A percentile compares a stretch with the other conserved stretches of the same genome.
Conservation (phyloP, 371 early-diverging fungal species). For the Conidiobolus coronatus region DNA sequence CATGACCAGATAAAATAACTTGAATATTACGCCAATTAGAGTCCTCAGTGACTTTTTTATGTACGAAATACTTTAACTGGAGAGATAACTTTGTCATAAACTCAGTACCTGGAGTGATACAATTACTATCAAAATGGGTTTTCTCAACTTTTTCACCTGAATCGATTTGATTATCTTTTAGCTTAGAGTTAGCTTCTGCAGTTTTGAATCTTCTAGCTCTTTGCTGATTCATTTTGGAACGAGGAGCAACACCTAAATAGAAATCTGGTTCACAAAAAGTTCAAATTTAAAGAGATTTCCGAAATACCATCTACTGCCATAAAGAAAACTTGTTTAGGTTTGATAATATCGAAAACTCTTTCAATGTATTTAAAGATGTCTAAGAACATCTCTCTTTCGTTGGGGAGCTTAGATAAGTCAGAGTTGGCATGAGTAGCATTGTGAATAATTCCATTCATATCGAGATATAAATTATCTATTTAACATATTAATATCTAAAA, state of each 20-base stretch:
- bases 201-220: slow-evolving; percentile 90
- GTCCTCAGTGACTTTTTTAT: slow-evolving; percentile 75
- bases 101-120: slow-evolving; percentile 97
- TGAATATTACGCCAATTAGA: slow-evolving; percentile 69
- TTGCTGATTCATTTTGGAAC: slow-evolving; percentile 99
- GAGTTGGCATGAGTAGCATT: slow-evolving; percentile 93
- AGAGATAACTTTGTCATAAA: slow-evolving; percentile 89
- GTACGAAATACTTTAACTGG: slow-evolving; percentile 72
- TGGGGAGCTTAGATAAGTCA: slow-evolving; percentile 40
- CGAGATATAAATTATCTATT: slow-evolving; percentile 86
- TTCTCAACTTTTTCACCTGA: slow-evolving; percentile 42
- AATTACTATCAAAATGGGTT: slow-evolving; percentile 87
- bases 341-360: slow-evolving; percentile 69
- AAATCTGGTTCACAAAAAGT: no score
- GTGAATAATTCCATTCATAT: slow-evolving; percentile 99
- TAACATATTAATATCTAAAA: not conserved
- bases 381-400: slow-evolving; percentile 85
- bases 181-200: slow-evolving; percentile 35
- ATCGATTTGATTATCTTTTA: slow-evolving; percentile 30
- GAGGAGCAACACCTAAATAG: slow-evolving; percentile 85
- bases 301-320: slow-evolving; percentile 82
- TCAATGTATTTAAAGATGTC: slow-evolving; percentile 93
- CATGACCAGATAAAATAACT: slow-evolving; percentile 85
- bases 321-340: slow-evolving; percentile 88
- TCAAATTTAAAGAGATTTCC: not conserved